phyloP scores from a whole-genome alignment of 2,329 filamentous ascomycete species.

The Exophiala bonariae region DNA sequence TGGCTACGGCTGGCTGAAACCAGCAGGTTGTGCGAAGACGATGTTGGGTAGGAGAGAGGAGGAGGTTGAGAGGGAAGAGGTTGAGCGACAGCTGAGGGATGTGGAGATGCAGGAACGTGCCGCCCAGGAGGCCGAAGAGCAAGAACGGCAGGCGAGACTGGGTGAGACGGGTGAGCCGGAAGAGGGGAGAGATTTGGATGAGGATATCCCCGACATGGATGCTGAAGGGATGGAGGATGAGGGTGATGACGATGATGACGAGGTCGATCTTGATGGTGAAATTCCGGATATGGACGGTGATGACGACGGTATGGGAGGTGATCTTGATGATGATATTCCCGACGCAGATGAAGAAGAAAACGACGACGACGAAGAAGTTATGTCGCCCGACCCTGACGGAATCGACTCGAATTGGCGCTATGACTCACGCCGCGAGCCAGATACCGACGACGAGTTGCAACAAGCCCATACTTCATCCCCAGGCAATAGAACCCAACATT shows the following conservation, averaged over 20 bases:
- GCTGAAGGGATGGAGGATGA: slow-evolving; percentile 40
- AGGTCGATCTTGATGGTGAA: slow-evolving; percentile 26
- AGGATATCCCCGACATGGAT: slow-evolving; percentile 46
- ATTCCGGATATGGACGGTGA: slow-evolving; percentile 43
- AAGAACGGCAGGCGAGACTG: slow-evolving; percentile 43
- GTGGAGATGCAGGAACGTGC: slow-evolving; percentile 63
- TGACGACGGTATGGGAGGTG: slow-evolving; percentile 40
- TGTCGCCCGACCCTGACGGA: slow-evolving; percentile 13
- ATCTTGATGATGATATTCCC: slow-evolving; percentile 47
- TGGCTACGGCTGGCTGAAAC: slow-evolving; percentile 85
- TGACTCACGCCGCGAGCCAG: slow-evolving; percentile 26
- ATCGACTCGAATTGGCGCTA: slow-evolving; percentile 29
- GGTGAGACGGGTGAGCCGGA: slow-evolving; percentile 34
- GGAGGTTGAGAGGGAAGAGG: slow-evolving; percentile 81
- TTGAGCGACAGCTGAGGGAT: slow-evolving; percentile 74
- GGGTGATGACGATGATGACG: slow-evolving; percentile 41
- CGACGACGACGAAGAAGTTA: slow-evolving; percentile 42
- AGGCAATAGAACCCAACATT: neutral
- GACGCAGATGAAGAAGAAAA: slow-evolving; percentile 52
- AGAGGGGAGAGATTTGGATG: slow-evolving; percentile 45
- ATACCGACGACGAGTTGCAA: slow-evolving; percentile 20
- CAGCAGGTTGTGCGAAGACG: slow-evolving; percentile 84
- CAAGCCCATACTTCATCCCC: slow-evolving; percentile 5
- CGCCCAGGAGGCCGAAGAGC: slow-evolving; percentile 30
- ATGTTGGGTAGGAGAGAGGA: slow-evolving; percentile 89